A percentile compares a stretch with the other conserved stretches of the same genome.
Evolutionary conservation across 1,139 yeast genomes (phyloP).

Genomic region (Hyphopichia khmerensis): DNA sequence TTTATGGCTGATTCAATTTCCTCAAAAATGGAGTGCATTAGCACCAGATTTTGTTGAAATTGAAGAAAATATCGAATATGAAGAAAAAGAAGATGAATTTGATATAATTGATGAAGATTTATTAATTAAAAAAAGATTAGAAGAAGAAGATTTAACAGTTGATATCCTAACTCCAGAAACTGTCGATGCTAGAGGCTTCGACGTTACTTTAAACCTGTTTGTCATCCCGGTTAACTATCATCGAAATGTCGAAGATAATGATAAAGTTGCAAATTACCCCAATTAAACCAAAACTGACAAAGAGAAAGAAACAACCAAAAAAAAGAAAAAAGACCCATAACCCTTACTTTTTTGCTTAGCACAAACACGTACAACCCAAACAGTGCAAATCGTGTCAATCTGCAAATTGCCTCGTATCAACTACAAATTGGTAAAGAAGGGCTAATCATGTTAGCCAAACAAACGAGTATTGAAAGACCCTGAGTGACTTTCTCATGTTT

Average conservation of each 20-base stretch:
- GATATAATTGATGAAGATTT: slow-evolving; percentile 73
- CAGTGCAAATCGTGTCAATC: too few species aligned
- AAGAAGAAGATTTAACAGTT: slow-evolving; percentile 67
- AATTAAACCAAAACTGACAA: too few species aligned
- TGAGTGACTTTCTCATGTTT: too few species aligned
- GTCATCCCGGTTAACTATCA: slow-evolving; percentile 45
- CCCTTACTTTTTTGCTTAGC: too few species aligned
- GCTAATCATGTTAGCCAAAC: too few species aligned
- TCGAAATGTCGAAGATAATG: not conserved
- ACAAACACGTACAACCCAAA: too few species aligned
- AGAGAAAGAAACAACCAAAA: too few species aligned
- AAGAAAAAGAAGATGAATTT: slow-evolving; percentile 89
- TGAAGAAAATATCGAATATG: slow-evolving; percentile 86
- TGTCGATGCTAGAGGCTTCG: slow-evolving; percentile 70
- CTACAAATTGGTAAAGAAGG: too few species aligned
- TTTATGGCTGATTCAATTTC: slow-evolving; percentile 79
- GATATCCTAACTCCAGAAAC: slow-evolving; percentile 67
- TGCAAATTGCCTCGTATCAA: too few species aligned
- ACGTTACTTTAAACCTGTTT: slow-evolving; percentile 37
- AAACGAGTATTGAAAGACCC: too few species aligned
- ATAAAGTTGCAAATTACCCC: not conserved
- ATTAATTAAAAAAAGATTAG: slow-evolving; percentile 55
- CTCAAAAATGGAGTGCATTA: slow-evolving; percentile 94
- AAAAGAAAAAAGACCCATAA: too few species aligned
- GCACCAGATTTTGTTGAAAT: slow-evolving; percentile 97